Evolutionary conservation across 257 asterid species (phyloP).

Genomic region (Solanum paucissectum): DNA sequence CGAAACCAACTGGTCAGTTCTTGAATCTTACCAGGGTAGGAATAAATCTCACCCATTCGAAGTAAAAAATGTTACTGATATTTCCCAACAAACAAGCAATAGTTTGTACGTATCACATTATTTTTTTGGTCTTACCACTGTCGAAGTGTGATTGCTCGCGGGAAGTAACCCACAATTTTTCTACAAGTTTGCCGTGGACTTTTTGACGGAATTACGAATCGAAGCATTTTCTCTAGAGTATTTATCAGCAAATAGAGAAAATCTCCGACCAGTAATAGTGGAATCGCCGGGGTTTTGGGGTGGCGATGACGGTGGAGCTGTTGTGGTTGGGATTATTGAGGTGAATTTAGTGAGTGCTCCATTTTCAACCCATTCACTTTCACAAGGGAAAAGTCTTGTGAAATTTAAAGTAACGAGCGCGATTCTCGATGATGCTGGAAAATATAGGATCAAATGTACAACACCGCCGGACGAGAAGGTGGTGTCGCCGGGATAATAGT

Average conservation of each 20-base stretch:
- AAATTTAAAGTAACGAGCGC: constrained; percentile 53
- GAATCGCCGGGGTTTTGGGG: constrained; percentile 49
- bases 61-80: too few relatives aligned
- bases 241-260: constrained; percentile 42
- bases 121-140: too few relatives aligned
- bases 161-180: constrained; percentile 79
- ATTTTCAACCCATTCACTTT: constrained; percentile 79
- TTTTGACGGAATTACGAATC: constrained; percentile 71
- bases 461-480: constrained; percentile 59
- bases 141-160: constrained; percentile 13
- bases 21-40: too few relatives aligned
- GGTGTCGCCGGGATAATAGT: constrained; percentile 77
- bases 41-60: too few relatives aligned
- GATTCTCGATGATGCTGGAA: constrained; percentile 21
- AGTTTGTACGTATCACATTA: too few relatives aligned
- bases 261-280: constrained; percentile 46
- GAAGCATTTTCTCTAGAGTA: constrained; percentile 89
- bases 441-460: constrained; percentile 44
- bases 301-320: constrained; percentile 44
- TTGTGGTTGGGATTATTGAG: constrained; percentile 65
- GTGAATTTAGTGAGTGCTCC: constrained; percentile 84
- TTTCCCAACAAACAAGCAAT: too few relatives aligned
- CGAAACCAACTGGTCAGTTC: too few relatives aligned
- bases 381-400: constrained; percentile 80
- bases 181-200: constrained; percentile 44